Base-by-base conservation (phyloP, 345 rosid species). In the Kernera saxatilis region DNA sequence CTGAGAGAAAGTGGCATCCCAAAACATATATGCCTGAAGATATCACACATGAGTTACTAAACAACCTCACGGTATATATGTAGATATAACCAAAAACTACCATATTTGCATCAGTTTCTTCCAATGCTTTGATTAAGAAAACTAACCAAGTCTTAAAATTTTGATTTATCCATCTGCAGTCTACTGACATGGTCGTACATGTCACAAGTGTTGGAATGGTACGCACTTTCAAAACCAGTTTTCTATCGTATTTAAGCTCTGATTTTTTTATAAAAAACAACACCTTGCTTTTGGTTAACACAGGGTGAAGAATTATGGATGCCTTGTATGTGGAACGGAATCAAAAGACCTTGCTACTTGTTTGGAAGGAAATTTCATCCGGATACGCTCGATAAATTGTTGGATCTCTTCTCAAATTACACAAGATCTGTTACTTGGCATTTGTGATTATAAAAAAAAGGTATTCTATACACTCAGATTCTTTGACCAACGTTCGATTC, bases 1-100 rank as follows among this genome's bases (percentile, higher is more conserved):
- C 98, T 10, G 99, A 95, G 79, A 85, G 91, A 76, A 87, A 92
- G 65, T 95, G 98, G 99, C 98, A 95, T 80, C 98, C 99, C 13
- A 95, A 88, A 78, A 87, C 93, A 7, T 95, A 85, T 71, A 86
- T 79, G 82, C 81, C 88, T 51, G 79, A 73, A 13, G 99, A 95
- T 76, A 65, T 90, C 46, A 83, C 84, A 5, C 82, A 72, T 3
- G 90, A 83, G 40, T 91, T 90, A 66, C 59, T 95, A 55, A 81
- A 64, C 80, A 95, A 92, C 76, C 83, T 95, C 33, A 88, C 94
- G 90, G 99, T 95, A 89, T 46, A 5, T 15, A 35, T 14, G n/a
- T n/a, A 22, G 33, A 36, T 13, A 35, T 22, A 39, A 57, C 13
- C 49, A 40, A 27, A 19, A 11, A 15, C 41, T 46, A 48, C 30